Base-by-base conservation (phyloP, 305 asterid species). In the Plantago lanceolata region DNA sequence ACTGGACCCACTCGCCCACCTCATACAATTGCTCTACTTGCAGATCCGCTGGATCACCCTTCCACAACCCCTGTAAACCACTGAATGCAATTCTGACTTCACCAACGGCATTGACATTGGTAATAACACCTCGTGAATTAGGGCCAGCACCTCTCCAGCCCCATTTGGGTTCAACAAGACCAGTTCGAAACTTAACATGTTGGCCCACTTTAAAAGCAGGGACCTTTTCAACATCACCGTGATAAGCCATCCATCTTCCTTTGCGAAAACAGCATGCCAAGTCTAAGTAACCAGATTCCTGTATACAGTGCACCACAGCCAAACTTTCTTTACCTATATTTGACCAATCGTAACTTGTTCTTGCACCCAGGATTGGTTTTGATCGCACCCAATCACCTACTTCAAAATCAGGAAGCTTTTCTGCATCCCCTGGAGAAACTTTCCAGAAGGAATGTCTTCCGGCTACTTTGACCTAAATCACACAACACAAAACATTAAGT, bases 341-440 rank as follows among this genome's bases (percentile, higher is more conserved):
- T 74, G 80, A 82, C 98, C 98, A 89, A 67, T 93, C 98, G 67
- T 93, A 93, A 75, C 98, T 89, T 35, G 97, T 95, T 72, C 98
- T 85, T 53, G 91, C 77, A 44, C 98, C 97, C 47, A 87, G 76
- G 73, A 80, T 87, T 40, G 91, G 98, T 73, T 84, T 93, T 48
- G 96, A 84, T 37, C 88, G 97, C 72, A 93, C 98, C 98, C 98
- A 93, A 78, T 93, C 97, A 68, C 98, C 98, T 13, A 89, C 98
- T 72, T 89, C 92, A 68, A 87, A 84, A 47, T 85, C 96, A 19
- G 97, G 90, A 66, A 93, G 95, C 68, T 85, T 74, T 73, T 93
- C 98, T 55, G 97, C 96, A 75, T 93, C 98, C 57, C 97, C 98
- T 7, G 98, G 96, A 29, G 98, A 87, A 68, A 93, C 90, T 79